A percentile compares a stretch with the other conserved stretches of the same genome.
Conservation (phyloP, 2,329 filamentous ascomycete genomes). For the Fusarium proliferatum region DNA sequence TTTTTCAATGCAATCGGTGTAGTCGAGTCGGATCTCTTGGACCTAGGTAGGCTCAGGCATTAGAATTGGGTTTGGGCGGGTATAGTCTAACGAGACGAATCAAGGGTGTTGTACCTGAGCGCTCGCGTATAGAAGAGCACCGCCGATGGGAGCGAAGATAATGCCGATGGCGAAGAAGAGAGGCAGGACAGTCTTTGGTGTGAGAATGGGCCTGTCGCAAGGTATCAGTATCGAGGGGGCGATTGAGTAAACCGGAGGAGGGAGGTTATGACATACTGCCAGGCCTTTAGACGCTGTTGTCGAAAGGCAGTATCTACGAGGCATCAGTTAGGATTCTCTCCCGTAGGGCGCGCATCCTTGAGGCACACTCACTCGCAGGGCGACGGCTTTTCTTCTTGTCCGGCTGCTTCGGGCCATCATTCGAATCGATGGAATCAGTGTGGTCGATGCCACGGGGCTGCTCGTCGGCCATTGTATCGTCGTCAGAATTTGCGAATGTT, state of each 20-base stretch:
- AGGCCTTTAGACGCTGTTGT: conserved; percentile 96
- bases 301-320: conserved; percentile 89
- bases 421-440: conserved; percentile 65
- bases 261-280: conserved; percentile 78
- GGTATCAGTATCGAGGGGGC: conserved; percentile 51
- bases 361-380: conserved; percentile 77
- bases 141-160: conserved; percentile 94
- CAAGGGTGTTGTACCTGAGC: conserved; percentile 66
- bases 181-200: conserved; percentile 91
- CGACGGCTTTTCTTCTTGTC: conserved; percentile 91
- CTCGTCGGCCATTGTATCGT: conserved; percentile 60
- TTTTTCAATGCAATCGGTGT: conserved; percentile 77
- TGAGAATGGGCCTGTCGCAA: conserved; percentile 82
- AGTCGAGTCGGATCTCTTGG: conserved; percentile 91
- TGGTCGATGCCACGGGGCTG: conserved; percentile 56
- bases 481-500: conserved; percentile 25
- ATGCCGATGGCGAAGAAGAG: conserved; percentile 92
- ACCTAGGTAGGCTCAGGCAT: conserved; percentile 68
- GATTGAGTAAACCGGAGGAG: conserved; percentile 9
- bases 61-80: conserved; percentile 11
- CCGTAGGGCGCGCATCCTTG: conserved; percentile 14
- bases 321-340: conserved; percentile 28
- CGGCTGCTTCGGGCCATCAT: conserved; percentile 64
- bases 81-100: not conserved
- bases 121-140: conserved; percentile 86